Base-by-base conservation (phyloP, 148 eudicot genomes). In the Spergularia marina region DNA sequence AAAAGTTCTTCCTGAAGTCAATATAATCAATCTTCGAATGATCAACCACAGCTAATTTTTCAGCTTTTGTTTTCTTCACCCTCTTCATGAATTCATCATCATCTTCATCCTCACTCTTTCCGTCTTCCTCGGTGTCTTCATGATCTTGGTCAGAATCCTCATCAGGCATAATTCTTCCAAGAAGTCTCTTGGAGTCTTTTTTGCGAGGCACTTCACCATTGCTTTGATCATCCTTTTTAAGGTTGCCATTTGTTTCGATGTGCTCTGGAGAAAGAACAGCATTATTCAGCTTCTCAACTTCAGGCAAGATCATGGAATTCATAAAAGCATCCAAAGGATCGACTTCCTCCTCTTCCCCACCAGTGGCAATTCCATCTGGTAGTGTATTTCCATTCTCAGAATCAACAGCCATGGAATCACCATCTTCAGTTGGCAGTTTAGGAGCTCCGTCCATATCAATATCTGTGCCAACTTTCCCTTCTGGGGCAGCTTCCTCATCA, bases 261-360 rank as follows among this genome's bases (percentile, higher is more conserved):
- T 6, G 40, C 75, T 58, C 82, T 49, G 81, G 34, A 72, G 68
- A 56, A 65, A 80, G 76, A 7, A 67, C 82, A 71, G 53, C 80
- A 70, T 41, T 85, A 58, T 61, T 83, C 34, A 88, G 82, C 84
- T 85, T 87, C 74, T 89, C 82, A 74, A 89, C 92, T 86, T 91
- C 96, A 12, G 96, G 96, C 80, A 91, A 73, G 59, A 84, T 84
- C 47, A 30, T 30, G 36, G 86, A 69, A 76, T 86, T 84, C 96
- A 91, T 91, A 75, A 83, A 89, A 59, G 96, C 96, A 86, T 91
- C 96, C 69, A 91, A 78, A n/a, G 96, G 92, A 80, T 91, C 96
- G 78, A 87, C 75, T 70, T 91, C 96, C 34, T 90, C 94, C 47
- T 91, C 91, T n/a, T 61, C 62, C 68, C 68, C 36, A 30, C 36